Evolutionary conservation across 2,329 filamentous ascomycete genomes (phyloP).

Genomic region (Colletotrichum sp.): DNA sequence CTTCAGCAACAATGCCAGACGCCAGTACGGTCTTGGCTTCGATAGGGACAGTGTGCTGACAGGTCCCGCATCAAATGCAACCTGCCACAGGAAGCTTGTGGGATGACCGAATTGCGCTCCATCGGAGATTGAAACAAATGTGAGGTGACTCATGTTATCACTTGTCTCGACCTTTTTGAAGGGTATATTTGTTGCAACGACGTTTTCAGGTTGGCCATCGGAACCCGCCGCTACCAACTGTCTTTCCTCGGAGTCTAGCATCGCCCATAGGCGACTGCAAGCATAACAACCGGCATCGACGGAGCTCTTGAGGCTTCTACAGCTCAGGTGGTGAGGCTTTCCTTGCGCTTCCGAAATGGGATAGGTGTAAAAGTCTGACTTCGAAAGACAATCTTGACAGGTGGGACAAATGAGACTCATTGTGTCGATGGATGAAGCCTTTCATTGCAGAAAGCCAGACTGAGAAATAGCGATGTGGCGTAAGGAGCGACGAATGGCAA

Average conservation of each 20-base stretch:
- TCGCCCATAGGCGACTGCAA: rapidly evolving
- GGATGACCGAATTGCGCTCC: neutral
- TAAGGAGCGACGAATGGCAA: neutral
- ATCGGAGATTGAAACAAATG: neutral
- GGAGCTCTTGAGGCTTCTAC: neutral
- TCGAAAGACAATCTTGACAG: neutral
- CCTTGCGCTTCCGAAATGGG: rapidly evolving
- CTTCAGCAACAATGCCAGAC: neutral
- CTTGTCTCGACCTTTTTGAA: rapidly evolving
- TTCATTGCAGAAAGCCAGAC: neutral
- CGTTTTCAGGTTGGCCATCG: neutral
- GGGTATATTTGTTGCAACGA: rapidly evolving
- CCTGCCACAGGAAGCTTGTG: neutral
- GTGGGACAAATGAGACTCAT: rapidly evolving
- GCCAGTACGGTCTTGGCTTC: neutral
- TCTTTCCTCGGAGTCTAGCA: neutral
- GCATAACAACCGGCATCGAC: neutral
- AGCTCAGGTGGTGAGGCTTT: neutral
- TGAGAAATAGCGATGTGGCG: neutral
- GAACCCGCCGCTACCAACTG: rapidly evolving
- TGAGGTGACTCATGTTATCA: rapidly evolving
- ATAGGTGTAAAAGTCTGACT: rapidly evolving
- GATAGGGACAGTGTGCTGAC: neutral
- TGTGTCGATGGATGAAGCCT: neutral
- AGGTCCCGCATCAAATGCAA: rapidly evolving